phyloP scores from a whole-genome alignment of 176 grass and related monocot species.

The Poa annua region DNA sequence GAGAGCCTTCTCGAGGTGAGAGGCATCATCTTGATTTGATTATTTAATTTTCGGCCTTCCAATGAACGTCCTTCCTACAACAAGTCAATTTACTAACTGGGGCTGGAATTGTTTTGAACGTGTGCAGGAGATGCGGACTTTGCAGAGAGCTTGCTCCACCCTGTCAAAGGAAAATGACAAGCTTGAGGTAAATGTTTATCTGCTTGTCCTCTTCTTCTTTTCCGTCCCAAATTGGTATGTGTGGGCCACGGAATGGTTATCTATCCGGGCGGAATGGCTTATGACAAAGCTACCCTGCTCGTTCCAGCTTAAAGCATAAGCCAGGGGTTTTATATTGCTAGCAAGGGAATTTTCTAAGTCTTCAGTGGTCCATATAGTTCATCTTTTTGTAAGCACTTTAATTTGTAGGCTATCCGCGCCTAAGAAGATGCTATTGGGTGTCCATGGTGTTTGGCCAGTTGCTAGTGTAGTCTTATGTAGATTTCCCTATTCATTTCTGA shows the following conservation, averaged over 20 bases:
- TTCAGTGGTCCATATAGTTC: conserved; percentile 29
- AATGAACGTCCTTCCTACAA: no score
- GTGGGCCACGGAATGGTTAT: conserved; percentile 35
- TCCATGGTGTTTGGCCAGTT: not conserved
- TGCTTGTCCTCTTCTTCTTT: conserved; percentile 8
- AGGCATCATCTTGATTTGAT: not conserved
- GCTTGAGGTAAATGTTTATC: conserved; percentile 52
- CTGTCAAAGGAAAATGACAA: conserved; percentile 59
- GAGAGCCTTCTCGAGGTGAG: conserved; percentile 52
- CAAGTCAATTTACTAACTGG: not conserved
- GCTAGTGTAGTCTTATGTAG: no score
- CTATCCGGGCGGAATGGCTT: conserved; percentile 30
- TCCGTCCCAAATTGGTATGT: conserved; percentile 26
- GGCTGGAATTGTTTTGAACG: conserved; percentile 17
- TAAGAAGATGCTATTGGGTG: not conserved
- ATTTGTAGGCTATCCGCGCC: conserved; percentile 28
- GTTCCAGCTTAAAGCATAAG: conserved; percentile 49
- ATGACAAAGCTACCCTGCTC: conserved; percentile 33
- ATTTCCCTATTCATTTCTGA: not conserved
- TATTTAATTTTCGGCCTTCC: not conserved
- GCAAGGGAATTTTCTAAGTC: conserved; percentile 13
- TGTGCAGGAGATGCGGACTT: conserved; percentile 54
- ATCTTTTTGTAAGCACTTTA: conserved; percentile 41
- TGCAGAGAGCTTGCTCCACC: conserved; percentile 50
- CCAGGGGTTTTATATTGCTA: conserved; percentile 39